Evolutionary conservation across 2,329 filamentous ascomycete species (phyloP), one percentile per base, ranked within the genome.

Genomic region (Paraphoma chrysanthemicola): DNA sequence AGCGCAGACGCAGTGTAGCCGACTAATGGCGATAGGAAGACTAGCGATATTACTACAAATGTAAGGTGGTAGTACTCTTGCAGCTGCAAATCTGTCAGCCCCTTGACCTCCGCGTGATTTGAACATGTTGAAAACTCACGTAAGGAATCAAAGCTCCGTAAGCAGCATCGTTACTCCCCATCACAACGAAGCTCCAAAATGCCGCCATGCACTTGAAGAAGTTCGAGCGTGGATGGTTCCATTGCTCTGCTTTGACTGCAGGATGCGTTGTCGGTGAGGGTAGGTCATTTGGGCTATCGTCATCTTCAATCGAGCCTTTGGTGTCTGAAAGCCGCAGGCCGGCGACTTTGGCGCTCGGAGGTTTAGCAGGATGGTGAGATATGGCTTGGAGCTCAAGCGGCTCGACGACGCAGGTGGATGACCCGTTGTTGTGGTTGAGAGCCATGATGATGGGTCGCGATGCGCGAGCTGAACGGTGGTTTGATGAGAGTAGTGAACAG

Each of bases 121-220:
- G 12, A 4, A 41, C 16, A 18, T 29, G n/a, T 16, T 33, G 16
- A 10, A 29, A 14, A 52, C 58, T 46, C 71, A 81, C 76, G 63
- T 84, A 84, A 33, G 82, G 81, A 49, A 84, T 82, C 62, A 83
- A 72, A 16, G 80, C 78, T 51, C 88, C 88, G 44, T 86, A 82
- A 23, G 85, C 85, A 9, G 84, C 88, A 75, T 92, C 89, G 65
- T 89, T 90, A 77, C 88, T 83, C 6, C 89, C 89, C 79, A 90
- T 85, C 31, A 90, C 79, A 17, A 88, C 77, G 61, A 91, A 86
- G 5, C 83, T 82, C 74, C 84, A 86, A 64, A 88, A 86, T 3
- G 86, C 83, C 0, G 85, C 81, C 36, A 85, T 73, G 44, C 86
- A 85, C 39, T 88, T 83, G 63, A 79, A 87, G 4, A 85, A 76